These are phyloP conservation scores for Camellia oleifera DNA, from an alignment of 179 eudicot species.

Conservation along the genomic window DNA sequence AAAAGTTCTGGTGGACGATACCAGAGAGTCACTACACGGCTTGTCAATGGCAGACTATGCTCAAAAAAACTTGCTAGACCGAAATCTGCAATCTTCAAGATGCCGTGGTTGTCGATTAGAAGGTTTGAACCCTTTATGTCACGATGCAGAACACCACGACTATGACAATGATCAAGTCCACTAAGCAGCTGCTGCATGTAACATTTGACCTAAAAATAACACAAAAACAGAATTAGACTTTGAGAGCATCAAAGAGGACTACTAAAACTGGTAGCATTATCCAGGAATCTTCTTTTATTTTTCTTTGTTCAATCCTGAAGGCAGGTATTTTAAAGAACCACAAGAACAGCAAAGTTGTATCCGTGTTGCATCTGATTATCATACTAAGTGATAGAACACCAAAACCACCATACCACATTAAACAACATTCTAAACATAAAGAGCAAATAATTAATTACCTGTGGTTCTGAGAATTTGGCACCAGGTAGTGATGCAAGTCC, in stretches of 20 bases:
- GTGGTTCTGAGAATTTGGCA: conserved; percentile 70
- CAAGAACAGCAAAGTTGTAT: not conserved
- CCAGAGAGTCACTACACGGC: conserved; percentile 93
- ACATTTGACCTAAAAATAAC: conserved; percentile 66
- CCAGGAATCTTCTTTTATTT: not conserved
- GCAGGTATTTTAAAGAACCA: not conserved
- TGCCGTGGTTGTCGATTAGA: conserved; percentile 65
- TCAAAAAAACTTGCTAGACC: conserved; percentile 72
- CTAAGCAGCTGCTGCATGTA: conserved; percentile 83
- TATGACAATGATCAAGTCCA: conserved; percentile 86
- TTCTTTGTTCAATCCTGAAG: not conserved
- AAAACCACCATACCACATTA: not conserved
- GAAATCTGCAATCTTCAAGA: conserved; percentile 84
- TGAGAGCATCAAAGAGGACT: not conserved
- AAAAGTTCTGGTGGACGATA: conserved; percentile 92
- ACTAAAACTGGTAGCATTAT: not conserved
- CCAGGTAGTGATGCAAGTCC: conserved; percentile 79
- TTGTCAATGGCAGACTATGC: conserved; percentile 58
- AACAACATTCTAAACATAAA: conserved; percentile 1
- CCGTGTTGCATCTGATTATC: not conserved
- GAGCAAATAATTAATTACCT: conserved; percentile 38
- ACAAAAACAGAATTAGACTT: conserved; percentile 6
- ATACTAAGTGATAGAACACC: not conserved
- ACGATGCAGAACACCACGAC: conserved; percentile 72
- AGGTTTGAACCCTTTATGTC: conserved; percentile 98